Evolutionary conservation across 768 basidiomycete species (phyloP), one percentile per base, ranked within the genome.

Genomic region (Suillus placidus): DNA sequence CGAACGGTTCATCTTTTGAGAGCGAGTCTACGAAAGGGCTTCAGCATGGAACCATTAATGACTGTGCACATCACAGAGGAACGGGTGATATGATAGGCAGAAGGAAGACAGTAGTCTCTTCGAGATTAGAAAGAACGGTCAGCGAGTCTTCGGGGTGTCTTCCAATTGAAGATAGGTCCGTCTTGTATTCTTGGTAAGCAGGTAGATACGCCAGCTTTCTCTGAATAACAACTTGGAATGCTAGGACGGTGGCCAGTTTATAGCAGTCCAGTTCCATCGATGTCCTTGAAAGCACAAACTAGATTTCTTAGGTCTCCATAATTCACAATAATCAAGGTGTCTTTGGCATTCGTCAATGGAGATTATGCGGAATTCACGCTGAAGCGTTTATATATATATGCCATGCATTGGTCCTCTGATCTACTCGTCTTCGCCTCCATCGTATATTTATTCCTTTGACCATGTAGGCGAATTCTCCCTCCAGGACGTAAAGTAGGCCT

Each of bases 401-500:
- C 32, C 26, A 32, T 26, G 8, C 8, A n/a, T n/a, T n/a, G n/a
- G n/a, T 40, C 14, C 37, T 37, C 14, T 8, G 23, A 38, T 16
- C 23, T 38, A 23, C 35, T 38, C 38, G 3, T 40, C 57, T 35
- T 57, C 14, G 9, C 55, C 34, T 38, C 62, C 60, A 43, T 57
- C 67, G 23, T 64, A 74, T 37, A 76, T 9, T 74, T 73, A 76
- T 16, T 18, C 37, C 63, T 7, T 35, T 66, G 70, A 67, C 72
- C 77, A 74, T 10, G 6, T 54, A 4, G 69, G 68, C 16, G 68
- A 68, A 2, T 66, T 71, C 38, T 78, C 67, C 34, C 66, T 66
- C 76, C 75, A 77, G 38, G 77, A 71, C 20, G 66, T 68, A 37
- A 72, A 78, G 34, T 69, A 77, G 6, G 65, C 20, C 23, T 75